Percentiles rank a stretch among this genome's conserved stretches.
These are phyloP conservation scores for Rhodotorula graminis DNA, from an alignment of 768 basidiomycete genomes.

Conservation along the genomic window DNA sequence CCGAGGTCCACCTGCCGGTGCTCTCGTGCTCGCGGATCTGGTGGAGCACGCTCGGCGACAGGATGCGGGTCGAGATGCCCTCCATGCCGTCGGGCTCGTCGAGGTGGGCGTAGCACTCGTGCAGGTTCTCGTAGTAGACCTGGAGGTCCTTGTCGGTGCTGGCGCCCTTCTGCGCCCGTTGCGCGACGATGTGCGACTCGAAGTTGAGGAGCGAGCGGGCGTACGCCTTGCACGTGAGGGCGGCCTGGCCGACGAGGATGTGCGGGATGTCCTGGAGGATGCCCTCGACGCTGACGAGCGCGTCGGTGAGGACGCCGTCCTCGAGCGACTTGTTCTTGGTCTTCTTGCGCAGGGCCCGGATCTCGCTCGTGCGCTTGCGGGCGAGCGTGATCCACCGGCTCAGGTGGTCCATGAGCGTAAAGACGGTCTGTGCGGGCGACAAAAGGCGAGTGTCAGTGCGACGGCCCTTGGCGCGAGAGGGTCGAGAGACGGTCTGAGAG, in stretches of 20 bases:
- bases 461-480: no score
- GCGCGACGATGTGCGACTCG: conserved; percentile 68
- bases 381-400: conserved; percentile 78
- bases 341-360: conserved; percentile 57
- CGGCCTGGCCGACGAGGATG: conserved; percentile 85
- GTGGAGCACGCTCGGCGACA: conserved; percentile 85
- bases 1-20: conserved; percentile 93
- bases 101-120: conserved; percentile 90
- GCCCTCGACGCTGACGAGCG: conserved; percentile 69
- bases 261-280: conserved; percentile 53
- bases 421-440: conserved; percentile 68
- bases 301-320: conserved; percentile 44
- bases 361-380: conserved; percentile 60
- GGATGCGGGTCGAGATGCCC: conserved; percentile 80
- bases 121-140: conserved; percentile 77
- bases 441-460: conserved; percentile 2
- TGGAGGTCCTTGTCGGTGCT: conserved; percentile 55
- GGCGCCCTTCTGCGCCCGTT: conserved; percentile 44
- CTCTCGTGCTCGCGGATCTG: conserved; percentile 97
- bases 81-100: conserved; percentile 99
- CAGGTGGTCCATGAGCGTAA: conserved; percentile 89
- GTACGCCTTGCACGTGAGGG: conserved; percentile 87
- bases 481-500: conserved; percentile 76
- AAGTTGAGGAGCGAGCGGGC: conserved; percentile 92
- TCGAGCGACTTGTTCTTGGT: conserved; percentile 45